Evolutionary conservation across 2,329 filamentous ascomycete genomes (phyloP), one percentile per base, ranked within the genome.

Genomic region (Colletotrichum sp.): DNA sequence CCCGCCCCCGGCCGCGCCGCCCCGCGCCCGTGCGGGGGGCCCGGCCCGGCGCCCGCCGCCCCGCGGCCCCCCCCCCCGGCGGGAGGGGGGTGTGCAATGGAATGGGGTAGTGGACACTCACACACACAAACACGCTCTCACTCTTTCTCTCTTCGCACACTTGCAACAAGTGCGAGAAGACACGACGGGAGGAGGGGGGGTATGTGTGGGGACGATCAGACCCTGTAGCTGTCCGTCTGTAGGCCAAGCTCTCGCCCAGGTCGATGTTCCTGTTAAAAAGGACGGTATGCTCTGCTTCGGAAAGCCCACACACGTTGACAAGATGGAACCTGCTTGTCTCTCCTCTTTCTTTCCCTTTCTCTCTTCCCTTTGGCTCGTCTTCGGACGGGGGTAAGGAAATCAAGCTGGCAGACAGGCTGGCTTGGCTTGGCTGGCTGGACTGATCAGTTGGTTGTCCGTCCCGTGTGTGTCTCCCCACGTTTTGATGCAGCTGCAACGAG

Each of bases 241-340:
- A 65, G 32, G 64, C 74, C 70, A 69, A 76, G 74, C 74, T 69
- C 15, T 69, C 18, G 30, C 49, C 39, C 70, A 39, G 62, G 72
- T 73, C 64, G 70, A 62, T 69, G 39, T 73, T 73, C 73, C 59
- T 76, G 64, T 76, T 74, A 55, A 76, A 73, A 76, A 76, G 74
- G 74, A 55, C 70, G 71, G 64, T 64, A 73, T 74, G 70, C 24
- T 76, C 74, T 73, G 64, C 70, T 73, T 64, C 70, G 49, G 30
- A 26, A 15, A 32, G 64, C 49, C 44, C 36, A 39, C 34, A 26
- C 21, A 68, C 28, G 26, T 39, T 39, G 49, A 49, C 63, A 52
- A n/a, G 28, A 64, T 65, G 57, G 64, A 34, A 59, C 36, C 30
- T 73, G 64, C 59, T 76, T 59, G 70, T 73, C 65, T 69, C 59